Base-by-base conservation (phyloP, 768 basidiomycete genomes). In the Boletus tomentosulus region DNA sequence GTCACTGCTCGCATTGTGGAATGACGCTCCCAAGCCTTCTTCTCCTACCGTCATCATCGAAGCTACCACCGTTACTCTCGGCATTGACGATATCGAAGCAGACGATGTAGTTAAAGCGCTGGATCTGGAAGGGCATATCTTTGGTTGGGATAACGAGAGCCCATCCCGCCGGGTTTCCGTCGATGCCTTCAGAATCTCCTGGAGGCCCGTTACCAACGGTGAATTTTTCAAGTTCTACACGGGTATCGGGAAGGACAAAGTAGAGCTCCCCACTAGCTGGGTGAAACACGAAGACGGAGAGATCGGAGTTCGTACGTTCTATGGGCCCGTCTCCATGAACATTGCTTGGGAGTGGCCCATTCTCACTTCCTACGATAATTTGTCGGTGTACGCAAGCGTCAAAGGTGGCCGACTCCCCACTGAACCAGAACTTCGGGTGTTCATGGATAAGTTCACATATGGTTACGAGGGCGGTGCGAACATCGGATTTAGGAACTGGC, bases 121-220 rank as follows among this genome's bases (percentile, higher is more conserved):
- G 0, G 76, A 80, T 24, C 67, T 80, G 42, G 66, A 71, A 16
- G 71, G 70, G 8, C 86, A 95, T 62, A 82, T 86, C 52, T 92
- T 90, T 69, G 93, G 94, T 0, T 94, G 96, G 97, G 97, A 99
- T 67, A 94, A 92, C 61, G 97, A 99, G 72, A 77, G 85, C 59
- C 92, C 94, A 2, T 73, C 75, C 57, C 74, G 85, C 24, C 65
- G 63, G 13, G 81, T 86, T n/a, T 58, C 77, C 0, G 84, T 97
- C 31, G 74, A 71, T 38, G 55, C 79, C 57, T 94, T 98, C 76
- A 78, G 76, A 61, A 86, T 97, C 38, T 86, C 87, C 39, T 87
- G 89, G 79, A 75, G 92, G 56, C 93, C 93, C 1, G 76, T 99
- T 34, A 92, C 87, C 51, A 99, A 98, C 58, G 85, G 84, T 10